Percentiles rank a stretch among this genome's conserved stretches.
phyloP scores from a whole-genome alignment of 768 basidiomycete genomes.

The Punctularia strigosozonata region DNA sequence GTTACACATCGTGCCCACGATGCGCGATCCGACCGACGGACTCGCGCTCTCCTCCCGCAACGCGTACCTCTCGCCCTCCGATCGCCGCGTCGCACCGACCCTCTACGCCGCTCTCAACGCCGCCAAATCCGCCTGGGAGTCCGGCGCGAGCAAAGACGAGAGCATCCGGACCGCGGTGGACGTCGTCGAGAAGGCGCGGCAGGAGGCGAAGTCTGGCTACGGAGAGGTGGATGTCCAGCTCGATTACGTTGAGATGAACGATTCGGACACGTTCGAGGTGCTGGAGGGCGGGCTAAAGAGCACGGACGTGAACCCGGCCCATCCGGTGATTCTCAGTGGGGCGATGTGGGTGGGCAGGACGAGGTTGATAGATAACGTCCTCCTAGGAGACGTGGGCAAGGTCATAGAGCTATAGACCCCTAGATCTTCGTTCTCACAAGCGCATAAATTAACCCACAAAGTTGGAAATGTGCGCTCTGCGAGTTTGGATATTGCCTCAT shows the following conservation, averaged over 20 bases:
- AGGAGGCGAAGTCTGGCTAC: constrained; percentile 11
- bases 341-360: constrained; percentile 81
- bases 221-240: constrained; percentile 41
- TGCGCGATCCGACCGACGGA: constrained; percentile 47
- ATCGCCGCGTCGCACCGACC: constrained; percentile 44
- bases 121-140: constrained; percentile 44
- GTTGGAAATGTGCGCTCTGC: too few species aligned
- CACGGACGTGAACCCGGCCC: constrained; percentile 14
- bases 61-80: constrained; percentile 56
- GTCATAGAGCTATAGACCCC: too few species aligned
- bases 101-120: constrained; percentile 59
- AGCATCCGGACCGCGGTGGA: constrained; percentile 36
- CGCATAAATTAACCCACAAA: too few species aligned
- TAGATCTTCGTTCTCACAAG: too few species aligned
- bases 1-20: constrained; percentile 83
- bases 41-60: constrained; percentile 91
- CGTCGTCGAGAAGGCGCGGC: constrained; percentile 14
- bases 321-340: constrained; percentile 65
- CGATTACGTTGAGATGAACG: constrained; percentile 88
- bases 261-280: constrained; percentile 61
- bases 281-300: constrained; percentile 24
- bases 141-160: constrained; percentile 35
- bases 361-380: constrained; percentile 85
- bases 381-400: constrained; percentile 43
- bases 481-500: too few species aligned